phyloP scores from a whole-genome alignment of 768 basidiomycete species.

The Suillus alpinus region DNA sequence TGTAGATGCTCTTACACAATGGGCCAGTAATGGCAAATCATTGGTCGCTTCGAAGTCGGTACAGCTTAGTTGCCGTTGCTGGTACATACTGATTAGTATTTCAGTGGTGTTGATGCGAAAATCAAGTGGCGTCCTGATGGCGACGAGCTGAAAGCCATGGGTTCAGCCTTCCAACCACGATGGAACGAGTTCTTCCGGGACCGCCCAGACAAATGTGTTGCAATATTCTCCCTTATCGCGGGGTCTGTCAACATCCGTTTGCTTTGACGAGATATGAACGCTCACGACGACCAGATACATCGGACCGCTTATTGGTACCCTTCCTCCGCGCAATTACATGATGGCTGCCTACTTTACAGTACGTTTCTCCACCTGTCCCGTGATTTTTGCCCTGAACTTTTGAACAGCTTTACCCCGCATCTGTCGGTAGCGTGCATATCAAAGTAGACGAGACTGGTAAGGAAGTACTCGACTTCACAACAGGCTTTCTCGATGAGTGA shows the following conservation, averaged over 20 bases:
- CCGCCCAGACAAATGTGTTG: conserved; percentile 54
- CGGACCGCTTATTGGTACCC: conserved; percentile 10
- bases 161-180: conserved; percentile 42
- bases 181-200: conserved; percentile 50
- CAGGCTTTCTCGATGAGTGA: conserved; percentile 12
- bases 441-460: conserved; percentile 7
- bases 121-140: conserved; percentile 53
- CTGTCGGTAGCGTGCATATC: conserved; percentile 19
- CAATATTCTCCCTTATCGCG: conserved; percentile 41
- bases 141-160: conserved; percentile 47
- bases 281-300: conserved; percentile 21
- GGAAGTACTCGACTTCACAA: conserved; percentile 12
- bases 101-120: conserved; percentile 52
- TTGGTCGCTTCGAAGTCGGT: conserved; percentile 54
- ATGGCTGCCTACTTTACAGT: conserved; percentile 33
- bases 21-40: conserved; percentile 41
- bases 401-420: conserved; percentile 13
- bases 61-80: neutral
- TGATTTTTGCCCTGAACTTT: neutral
- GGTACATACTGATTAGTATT: neutral
- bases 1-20: conserved; percentile 33
- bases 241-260: conserved; percentile 27
- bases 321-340: conserved; percentile 26
- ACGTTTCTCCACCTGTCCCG: neutral
- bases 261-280: neutral